A percentile compares a stretch with the other conserved stretches of the same genome.
Evolutionary conservation across 306 rosid species (phyloP).

Genomic region (Cercis canadensis): DNA sequence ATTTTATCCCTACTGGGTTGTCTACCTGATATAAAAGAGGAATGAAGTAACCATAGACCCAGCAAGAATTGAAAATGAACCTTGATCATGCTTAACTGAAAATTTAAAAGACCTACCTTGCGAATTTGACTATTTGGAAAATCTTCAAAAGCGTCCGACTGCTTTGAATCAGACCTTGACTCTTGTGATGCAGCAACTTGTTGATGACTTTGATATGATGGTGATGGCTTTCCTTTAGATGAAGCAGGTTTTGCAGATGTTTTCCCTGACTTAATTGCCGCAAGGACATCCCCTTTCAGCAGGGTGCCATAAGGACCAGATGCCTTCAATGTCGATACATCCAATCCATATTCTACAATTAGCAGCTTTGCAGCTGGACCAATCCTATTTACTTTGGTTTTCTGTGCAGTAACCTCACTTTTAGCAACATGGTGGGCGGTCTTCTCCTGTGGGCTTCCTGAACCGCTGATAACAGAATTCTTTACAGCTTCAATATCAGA

Average conservation of each 20-base stretch:
- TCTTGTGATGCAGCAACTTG: constrained; percentile 50
- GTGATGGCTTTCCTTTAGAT: constrained; percentile 59
- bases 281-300: constrained; percentile 91
- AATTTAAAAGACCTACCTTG: constrained; percentile 62
- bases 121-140: constrained; percentile 91
- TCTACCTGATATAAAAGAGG: background rate
- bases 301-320: constrained; percentile 85
- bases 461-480: constrained; percentile 56
- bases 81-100: constrained; percentile 20
- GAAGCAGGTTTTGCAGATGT: constrained; percentile 58
- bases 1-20: background rate
- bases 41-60: background rate
- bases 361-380: constrained; percentile 95
- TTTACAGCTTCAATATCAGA: constrained; percentile 78
- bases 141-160: constrained; percentile 77
- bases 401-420: constrained; percentile 49
- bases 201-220: constrained; percentile 56
- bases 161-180: constrained; percentile 56
- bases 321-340: constrained; percentile 71
- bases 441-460: constrained; percentile 60
- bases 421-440: constrained; percentile 45
- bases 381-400: constrained; percentile 61
- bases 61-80: constrained; percentile 26
- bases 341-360: constrained; percentile 81
- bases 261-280: constrained; percentile 81